These are phyloP conservation scores for Aegilops longissima DNA, from an alignment of 176 grass and related monocot genomes.

Conservation along the genomic window DNA sequence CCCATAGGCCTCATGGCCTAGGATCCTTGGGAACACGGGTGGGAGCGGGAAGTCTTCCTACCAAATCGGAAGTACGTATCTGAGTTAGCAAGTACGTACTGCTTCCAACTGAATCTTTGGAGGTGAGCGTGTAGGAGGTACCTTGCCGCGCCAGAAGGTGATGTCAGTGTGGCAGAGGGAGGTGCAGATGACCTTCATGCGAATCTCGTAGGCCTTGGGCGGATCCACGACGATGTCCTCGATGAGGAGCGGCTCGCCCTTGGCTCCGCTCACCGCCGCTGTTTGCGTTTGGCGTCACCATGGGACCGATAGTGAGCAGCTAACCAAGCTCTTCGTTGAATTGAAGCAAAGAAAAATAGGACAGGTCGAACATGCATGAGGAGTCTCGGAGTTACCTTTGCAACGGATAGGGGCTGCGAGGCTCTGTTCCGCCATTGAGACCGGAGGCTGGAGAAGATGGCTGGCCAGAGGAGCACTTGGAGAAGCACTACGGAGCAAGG, in stretches of 20 bases:
- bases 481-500: background rate
- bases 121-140: background rate
- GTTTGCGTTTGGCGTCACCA: background rate
- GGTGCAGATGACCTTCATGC: slow-evolving; percentile 68
- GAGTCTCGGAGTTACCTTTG: slow-evolving; percentile 40
- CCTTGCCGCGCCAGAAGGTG: slow-evolving; percentile 60
- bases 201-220: slow-evolving; percentile 57
- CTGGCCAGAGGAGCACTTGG: background rate
- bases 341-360: too few species aligned
- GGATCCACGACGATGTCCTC: slow-evolving; percentile 85
- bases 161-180: slow-evolving; percentile 75
- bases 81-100: background rate
- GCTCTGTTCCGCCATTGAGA: slow-evolving; percentile 33
- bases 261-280: slow-evolving; percentile 69
- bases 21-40: slow-evolving; percentile 47
- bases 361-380: too few species aligned
- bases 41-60: background rate
- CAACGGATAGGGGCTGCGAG: slow-evolving; percentile 55
- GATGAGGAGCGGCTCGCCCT: slow-evolving; percentile 52
- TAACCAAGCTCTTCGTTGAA: background rate
- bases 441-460: background rate
- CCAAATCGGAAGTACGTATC: background rate
- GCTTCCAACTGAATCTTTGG: background rate
- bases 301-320: background rate
- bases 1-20: slow-evolving; percentile 85